Conservation (phyloP, 306 rosid genomes). For the Fragaria nilgerrensis region DNA sequence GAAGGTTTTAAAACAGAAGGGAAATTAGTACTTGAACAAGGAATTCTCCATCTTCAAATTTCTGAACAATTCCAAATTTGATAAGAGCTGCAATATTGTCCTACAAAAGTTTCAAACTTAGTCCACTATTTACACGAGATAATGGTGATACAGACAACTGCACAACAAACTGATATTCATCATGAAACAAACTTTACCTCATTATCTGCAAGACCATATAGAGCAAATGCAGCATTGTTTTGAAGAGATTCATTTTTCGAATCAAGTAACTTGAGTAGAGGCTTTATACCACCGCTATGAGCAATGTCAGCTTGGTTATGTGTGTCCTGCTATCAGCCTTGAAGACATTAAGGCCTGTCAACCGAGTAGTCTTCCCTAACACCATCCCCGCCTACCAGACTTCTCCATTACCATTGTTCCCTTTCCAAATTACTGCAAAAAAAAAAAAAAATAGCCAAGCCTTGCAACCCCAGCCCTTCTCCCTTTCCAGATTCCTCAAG, state of each 20-base stretch:
- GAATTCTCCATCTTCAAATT: slow-evolving; percentile 73
- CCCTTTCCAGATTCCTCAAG: too few species aligned
- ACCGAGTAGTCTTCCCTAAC: too few species aligned
- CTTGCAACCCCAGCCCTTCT: too few species aligned
- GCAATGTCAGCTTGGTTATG: slow-evolving; percentile 91
- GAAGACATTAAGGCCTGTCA: too few species aligned
- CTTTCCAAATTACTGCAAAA: too few species aligned
- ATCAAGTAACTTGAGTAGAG: slow-evolving; percentile 53
- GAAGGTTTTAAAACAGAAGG: neutral
- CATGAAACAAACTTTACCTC: slow-evolving; percentile 49
- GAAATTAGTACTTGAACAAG: slow-evolving; percentile 60
- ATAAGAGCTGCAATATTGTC: slow-evolving; percentile 75
- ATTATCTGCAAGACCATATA: slow-evolving; percentile 78
- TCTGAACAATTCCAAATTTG: slow-evolving; percentile 68
- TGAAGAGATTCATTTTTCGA: slow-evolving; percentile 49
- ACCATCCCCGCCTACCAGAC: too few species aligned
- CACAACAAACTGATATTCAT: neutral
- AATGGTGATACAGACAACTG: neutral
- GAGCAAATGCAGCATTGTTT: slow-evolving; percentile 59
- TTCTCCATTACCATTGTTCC: too few species aligned
- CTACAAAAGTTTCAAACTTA: slow-evolving; percentile 33
- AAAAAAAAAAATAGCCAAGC: too few species aligned
- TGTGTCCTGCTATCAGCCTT: slow-evolving; percentile 60
- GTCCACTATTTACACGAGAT: neutral
- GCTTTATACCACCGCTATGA: slow-evolving; percentile 68